Evolutionary conservation across 768 basidiomycete genomes (phyloP).

Genomic region (Boletellus emodensis): DNA sequence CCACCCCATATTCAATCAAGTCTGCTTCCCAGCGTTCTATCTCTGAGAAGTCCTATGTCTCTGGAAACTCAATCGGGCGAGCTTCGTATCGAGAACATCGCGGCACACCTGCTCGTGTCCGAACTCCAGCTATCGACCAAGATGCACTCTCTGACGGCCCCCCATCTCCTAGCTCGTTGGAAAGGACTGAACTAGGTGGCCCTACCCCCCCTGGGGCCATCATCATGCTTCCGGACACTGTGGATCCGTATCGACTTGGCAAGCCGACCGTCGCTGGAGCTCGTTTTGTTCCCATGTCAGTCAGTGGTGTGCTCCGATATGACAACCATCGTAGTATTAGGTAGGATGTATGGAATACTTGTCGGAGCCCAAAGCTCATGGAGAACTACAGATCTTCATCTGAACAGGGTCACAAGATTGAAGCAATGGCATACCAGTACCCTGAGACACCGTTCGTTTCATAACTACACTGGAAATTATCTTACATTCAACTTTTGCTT

Average conservation of each 20-base stretch:
- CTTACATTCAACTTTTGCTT: background rate
- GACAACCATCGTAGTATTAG: conserved; percentile 2
- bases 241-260: conserved; percentile 10
- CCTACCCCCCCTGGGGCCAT: background rate
- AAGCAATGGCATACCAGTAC: conserved; percentile 17
- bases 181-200: background rate
- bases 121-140: conserved; percentile 4
- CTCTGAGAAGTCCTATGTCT: conserved; percentile 13
- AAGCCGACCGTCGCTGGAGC: background rate
- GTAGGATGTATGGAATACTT: conserved; percentile 2
- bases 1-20: background rate
- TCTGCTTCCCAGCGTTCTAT: conserved; percentile 13
- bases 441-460: conserved; percentile 19
- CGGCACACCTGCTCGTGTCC: conserved; percentile 12
- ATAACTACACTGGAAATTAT: background rate
- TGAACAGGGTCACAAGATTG: conserved; percentile 3
- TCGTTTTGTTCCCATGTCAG: conserved; percentile 18
- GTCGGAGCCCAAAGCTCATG: background rate
- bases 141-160: background rate
- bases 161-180: background rate
- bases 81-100: conserved; percentile 20
- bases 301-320: conserved; percentile 12
- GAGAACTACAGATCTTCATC: background rate
- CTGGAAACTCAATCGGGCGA: conserved; percentile 19
- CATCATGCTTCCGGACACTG: conserved; percentile 3